Percentiles rank a stretch among this genome's conserved stretches.
phyloP scores from a whole-genome alignment of 352 stramenopile genomes.

The Pythium phragmitis region DNA sequence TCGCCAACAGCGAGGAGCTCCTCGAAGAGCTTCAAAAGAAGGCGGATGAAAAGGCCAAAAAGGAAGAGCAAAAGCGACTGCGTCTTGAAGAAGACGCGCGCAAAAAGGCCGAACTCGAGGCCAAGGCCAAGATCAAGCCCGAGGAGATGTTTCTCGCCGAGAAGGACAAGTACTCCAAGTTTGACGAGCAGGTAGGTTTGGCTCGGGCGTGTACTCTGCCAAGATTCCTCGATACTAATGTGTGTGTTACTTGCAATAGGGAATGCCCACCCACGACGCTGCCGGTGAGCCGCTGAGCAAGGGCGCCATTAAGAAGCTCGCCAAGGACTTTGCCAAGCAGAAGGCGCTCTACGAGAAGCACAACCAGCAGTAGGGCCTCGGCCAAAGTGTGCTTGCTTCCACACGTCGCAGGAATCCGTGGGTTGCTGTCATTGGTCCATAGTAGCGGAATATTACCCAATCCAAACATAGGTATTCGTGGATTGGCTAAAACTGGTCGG shows the following conservation, averaged over 20 bases:
- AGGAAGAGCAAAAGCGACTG: slow-evolving; percentile 78
- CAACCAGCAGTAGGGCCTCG: slow-evolving; percentile 17
- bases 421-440: slow-evolving; percentile 8
- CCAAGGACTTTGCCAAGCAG: slow-evolving; percentile 97
- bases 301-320: slow-evolving; percentile 96
- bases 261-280: slow-evolving; percentile 93
- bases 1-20: slow-evolving; percentile 88
- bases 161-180: slow-evolving; percentile 89
- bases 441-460: slow-evolving; percentile 17
- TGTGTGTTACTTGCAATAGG: slow-evolving; percentile 41
- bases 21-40: slow-evolving; percentile 81
- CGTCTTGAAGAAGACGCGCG: slow-evolving; percentile 67
- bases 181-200: slow-evolving; percentile 80
- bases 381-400: background rate
- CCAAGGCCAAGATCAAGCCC: slow-evolving; percentile 89
- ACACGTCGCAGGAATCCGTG: slow-evolving; percentile 16
- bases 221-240: background rate
- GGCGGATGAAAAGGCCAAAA: slow-evolving; percentile 68
- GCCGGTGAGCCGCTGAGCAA: slow-evolving; percentile 94
- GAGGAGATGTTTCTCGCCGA: slow-evolving; percentile 91
- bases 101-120: slow-evolving; percentile 81
- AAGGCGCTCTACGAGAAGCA: slow-evolving; percentile 89
- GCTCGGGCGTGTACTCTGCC: background rate
- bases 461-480: background rate
- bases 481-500: background rate